Conservation (phyloP, 169 alveolate genomes). For the Babesia sp. region DNA sequence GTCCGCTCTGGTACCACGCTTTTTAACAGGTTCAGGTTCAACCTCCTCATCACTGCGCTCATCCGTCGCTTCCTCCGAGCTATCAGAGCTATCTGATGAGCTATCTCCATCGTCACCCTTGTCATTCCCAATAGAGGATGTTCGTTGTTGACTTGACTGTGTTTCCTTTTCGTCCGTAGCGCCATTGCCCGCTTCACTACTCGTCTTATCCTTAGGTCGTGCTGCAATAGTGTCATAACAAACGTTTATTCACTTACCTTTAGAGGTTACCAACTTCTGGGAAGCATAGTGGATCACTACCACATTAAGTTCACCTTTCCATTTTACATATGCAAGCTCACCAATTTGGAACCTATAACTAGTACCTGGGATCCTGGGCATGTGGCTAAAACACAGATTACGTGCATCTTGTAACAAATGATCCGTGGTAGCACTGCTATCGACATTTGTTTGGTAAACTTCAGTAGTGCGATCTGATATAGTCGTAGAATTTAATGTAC, state of each 20-base stretch:
- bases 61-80: no score
- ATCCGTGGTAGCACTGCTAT: neutral
- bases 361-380: slow-evolving; percentile 45
- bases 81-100: no score
- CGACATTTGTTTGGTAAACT: slow-evolving; percentile 12
- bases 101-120: no score
- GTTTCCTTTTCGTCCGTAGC: neutral
- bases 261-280: slow-evolving; percentile 39
- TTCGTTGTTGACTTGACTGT: no score
- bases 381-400: slow-evolving; percentile 57
- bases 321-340: slow-evolving; percentile 47
- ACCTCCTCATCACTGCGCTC: no score
- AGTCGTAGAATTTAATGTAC: neutral
- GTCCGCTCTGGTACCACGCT: no score
- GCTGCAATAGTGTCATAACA: no score
- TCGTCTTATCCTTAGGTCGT: no score
- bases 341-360: slow-evolving; percentile 57
- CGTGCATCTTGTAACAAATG: slow-evolving; percentile 32
- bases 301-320: slow-evolving; percentile 54
- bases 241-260: slow-evolving; percentile 32
- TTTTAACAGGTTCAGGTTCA: no score
- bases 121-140: no score
- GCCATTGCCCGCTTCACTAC: no score
- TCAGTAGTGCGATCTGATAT: neutral
- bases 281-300: slow-evolving; percentile 57